Evolutionary conservation across 2,329 filamentous ascomycete species (phyloP), one percentile per base, ranked within the genome.

Genomic region (Colletotrichum acutatum): DNA sequence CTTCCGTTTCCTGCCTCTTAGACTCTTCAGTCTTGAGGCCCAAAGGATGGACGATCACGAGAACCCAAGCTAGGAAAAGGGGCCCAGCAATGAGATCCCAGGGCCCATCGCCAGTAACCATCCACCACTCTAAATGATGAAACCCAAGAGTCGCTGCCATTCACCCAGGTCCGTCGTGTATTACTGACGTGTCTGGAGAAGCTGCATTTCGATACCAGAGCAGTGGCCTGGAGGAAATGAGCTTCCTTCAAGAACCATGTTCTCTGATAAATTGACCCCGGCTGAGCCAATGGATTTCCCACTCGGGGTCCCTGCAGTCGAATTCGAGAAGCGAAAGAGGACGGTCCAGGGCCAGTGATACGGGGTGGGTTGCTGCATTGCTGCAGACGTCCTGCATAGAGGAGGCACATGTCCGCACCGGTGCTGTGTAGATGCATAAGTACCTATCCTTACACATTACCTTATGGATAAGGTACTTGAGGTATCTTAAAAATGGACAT

Each of bases 321-420:
- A 68, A 70, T 72, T 72, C 46, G 54, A 57, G 66, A 70, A 72
- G 70, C 70, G 70, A 72, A 54, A 70, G 59, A 32, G 59, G 54
- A 28, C 19, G 42, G 42, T 32, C 58, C 28, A 26, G 32, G 49
- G 61, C 42, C 24, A n/a, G 42, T 66, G 16, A 53, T 30, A 53
- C 37, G 11, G 16, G 24, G 60, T 32, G 59, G 56, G 9, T 42
- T 49, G 26, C 59, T 53, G 52, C 52, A 56, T 34, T 24, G n/a
- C 19, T 14, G 12, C 22, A 32, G 19, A 12, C 24, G 28, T 46
- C 28, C 59, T 63, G 66, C 66, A 60, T 34, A 49, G 42, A 49
- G 19, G 19, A 49, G 19, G 42, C 42, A 8, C 8, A 49, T 49
- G 19, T n/a, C 16, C 42, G 42, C 6, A n/a, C 19, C 19, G 16